These are phyloP conservation scores for Sphaerostilbella broomeana DNA, from an alignment of 2,329 filamentous ascomycete species.

Conservation along the genomic window DNA sequence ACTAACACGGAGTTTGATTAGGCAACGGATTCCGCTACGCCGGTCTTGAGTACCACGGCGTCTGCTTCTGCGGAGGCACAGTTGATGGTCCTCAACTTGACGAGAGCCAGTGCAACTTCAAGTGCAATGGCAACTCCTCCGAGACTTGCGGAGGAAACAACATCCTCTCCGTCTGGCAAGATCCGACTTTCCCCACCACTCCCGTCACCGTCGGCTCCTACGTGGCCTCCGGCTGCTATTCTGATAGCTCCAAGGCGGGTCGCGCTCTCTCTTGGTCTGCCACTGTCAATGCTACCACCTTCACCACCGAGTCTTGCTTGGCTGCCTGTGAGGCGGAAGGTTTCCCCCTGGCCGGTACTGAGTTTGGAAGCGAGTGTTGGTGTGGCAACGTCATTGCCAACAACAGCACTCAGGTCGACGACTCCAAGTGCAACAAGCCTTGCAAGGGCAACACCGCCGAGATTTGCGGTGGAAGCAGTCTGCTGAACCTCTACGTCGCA, in stretches of 20 bases:
- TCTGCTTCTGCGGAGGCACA: constrained; percentile 48
- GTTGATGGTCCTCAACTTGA: constrained; percentile 46
- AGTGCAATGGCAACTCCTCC: constrained; percentile 41
- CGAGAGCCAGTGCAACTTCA: constrained; percentile 50
- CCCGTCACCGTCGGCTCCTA: constrained; percentile 47
- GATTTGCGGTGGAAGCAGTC: constrained; percentile 38
- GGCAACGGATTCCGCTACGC: constrained; percentile 45
- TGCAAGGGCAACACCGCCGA: constrained; percentile 42
- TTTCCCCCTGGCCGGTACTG: constrained; percentile 43
- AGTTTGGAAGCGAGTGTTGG: constrained; percentile 40
- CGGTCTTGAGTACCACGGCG: constrained; percentile 44
- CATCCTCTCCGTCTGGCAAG: constrained; percentile 42
- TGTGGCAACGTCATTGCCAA: constrained; percentile 49
- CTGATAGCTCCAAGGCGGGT: constrained; percentile 35
- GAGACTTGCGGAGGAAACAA: constrained; percentile 42
- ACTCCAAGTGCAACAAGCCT: constrained; percentile 40
- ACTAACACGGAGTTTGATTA: constrained; percentile 13
- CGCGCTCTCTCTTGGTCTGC: constrained; percentile 41
- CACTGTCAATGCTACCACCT: constrained; percentile 26
- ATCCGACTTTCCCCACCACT: constrained; percentile 40
- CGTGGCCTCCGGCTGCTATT: constrained; percentile 56
- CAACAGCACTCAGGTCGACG: constrained; percentile 30
- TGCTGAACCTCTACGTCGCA: constrained; percentile 41
- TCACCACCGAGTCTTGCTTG: constrained; percentile 40
- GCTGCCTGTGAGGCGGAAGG: constrained; percentile 36